Evolutionary conservation across 1,284 basidiomycete genomes (phyloP).

Genomic region (Schizopora paradoxa): DNA sequence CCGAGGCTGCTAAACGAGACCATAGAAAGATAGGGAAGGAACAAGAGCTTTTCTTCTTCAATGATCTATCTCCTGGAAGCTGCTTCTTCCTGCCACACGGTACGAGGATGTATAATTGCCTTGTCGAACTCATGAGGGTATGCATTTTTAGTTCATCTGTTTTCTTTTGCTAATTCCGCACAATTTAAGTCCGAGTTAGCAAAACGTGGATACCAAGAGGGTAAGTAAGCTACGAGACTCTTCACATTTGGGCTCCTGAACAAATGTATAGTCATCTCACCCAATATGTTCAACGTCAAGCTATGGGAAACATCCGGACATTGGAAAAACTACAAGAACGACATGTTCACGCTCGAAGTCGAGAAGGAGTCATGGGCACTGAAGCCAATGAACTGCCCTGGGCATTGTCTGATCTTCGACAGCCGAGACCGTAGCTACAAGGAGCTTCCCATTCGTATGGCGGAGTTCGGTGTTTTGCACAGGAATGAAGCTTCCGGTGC

Average conservation of each 20-base stretch:
- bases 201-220: conserved; percentile 85
- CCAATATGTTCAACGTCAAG: conserved; percentile 96
- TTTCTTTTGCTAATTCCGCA: conserved; percentile 11
- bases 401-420: conserved; percentile 96
- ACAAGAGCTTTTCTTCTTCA: conserved; percentile 99
- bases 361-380: conserved; percentile 95
- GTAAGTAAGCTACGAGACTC: conserved; percentile 47
- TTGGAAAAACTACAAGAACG: conserved; percentile 97
- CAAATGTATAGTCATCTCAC: conserved; percentile 74
- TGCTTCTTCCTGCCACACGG: conserved; percentile 98
- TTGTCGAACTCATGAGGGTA: conserved; percentile 86
- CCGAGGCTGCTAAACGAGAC: conserved; percentile 94
- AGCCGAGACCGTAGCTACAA: conserved; percentile 91
- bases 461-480: conserved; percentile 98
- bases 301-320: conserved; percentile 99
- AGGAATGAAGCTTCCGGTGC: conserved; percentile 96
- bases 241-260: conserved; percentile 38
- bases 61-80: conserved; percentile 91
- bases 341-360: conserved; percentile 92
- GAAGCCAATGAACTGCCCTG: conserved; percentile 99
- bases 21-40: conserved; percentile 96
- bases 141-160: conserved; percentile 26
- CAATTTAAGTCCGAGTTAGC: conserved; percentile 62
- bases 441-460: conserved; percentile 94
- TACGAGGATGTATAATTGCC: conserved; percentile 95